These are phyloP conservation scores for Rhynchospora pubera DNA, from an alignment of 176 grass and related monocot genomes.

Conservation along the genomic window DNA sequence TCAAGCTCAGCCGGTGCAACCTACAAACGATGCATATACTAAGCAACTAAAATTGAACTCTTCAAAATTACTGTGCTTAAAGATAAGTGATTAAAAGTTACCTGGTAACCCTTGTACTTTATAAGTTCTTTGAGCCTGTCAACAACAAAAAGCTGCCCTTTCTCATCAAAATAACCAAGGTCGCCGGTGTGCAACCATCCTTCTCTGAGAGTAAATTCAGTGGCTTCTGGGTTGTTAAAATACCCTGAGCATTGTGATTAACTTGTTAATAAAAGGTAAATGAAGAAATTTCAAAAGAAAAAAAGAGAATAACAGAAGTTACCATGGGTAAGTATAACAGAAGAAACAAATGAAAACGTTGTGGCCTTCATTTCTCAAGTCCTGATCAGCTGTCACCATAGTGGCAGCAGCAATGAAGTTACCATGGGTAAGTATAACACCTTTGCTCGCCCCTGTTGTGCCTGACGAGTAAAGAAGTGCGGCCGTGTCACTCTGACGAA, in stretches of 20 bases:
- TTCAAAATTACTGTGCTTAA: conserved; percentile 5
- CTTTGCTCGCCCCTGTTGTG: conserved; percentile 90
- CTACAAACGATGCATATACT: conserved; percentile 31
- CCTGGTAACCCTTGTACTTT: conserved; percentile 95
- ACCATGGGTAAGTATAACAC: conserved; percentile 76
- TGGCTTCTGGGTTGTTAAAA: too few species aligned
- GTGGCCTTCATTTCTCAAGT: conserved; percentile 38
- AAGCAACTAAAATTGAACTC: background rate
- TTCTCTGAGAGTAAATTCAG: too few species aligned
- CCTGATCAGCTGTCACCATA: conserved; percentile 60
- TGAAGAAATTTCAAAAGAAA: too few species aligned
- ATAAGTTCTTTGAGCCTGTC: conserved; percentile 97
- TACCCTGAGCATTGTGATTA: too few species aligned
- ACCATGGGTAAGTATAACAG: too few species aligned
- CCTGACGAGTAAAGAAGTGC: conserved; percentile 88
- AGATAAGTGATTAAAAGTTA: conserved; percentile 16
- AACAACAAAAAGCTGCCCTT: conserved; percentile 73
- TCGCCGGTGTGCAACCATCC: too few species aligned
- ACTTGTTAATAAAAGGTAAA: too few species aligned
- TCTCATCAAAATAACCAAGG: conserved; percentile 69
- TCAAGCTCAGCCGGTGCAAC: conserved; percentile 93
- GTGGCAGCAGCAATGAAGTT: conserved; percentile 60
- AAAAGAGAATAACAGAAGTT: too few species aligned
- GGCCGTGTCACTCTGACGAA: conserved; percentile 50
- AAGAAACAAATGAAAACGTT: conserved; percentile 87